Conservation (phyloP, 768 basidiomycete species). For the Russula vinacea region DNA sequence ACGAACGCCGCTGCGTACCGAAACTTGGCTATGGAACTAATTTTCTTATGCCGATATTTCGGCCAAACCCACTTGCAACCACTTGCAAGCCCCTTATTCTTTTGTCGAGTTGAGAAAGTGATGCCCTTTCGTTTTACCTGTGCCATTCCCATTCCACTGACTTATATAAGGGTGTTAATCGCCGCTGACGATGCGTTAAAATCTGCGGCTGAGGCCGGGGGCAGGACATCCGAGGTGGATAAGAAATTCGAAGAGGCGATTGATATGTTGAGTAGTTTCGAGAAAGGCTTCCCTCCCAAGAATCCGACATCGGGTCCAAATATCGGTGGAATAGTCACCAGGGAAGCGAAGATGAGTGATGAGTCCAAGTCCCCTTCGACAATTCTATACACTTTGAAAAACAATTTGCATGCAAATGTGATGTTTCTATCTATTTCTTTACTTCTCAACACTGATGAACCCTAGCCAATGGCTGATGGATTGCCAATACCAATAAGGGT, state of each 20-base stretch:
- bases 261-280: neutral
- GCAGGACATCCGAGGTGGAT: neutral
- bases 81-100: too few relatives aligned
- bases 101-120: neutral
- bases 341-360: neutral
- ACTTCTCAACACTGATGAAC: neutral
- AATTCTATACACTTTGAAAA: neutral
- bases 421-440: neutral
- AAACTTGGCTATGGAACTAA: neutral
- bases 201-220: neutral
- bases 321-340: neutral
- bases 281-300: neutral
- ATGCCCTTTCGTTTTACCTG: neutral
- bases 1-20: too few relatives aligned
- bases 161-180: neutral
- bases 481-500: neutral
- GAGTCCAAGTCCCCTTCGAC: neutral
- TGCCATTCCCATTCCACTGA: neutral
- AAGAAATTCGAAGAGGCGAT: neutral
- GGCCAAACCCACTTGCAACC: neutral
- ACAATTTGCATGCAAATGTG: neutral
- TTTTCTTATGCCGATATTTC: neutral
- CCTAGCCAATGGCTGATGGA: neutral
- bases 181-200: neutral
- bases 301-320: neutral